Conservation (phyloP, 192 early-diverging fungal species). For the Umbelopsis sp. region DNA sequence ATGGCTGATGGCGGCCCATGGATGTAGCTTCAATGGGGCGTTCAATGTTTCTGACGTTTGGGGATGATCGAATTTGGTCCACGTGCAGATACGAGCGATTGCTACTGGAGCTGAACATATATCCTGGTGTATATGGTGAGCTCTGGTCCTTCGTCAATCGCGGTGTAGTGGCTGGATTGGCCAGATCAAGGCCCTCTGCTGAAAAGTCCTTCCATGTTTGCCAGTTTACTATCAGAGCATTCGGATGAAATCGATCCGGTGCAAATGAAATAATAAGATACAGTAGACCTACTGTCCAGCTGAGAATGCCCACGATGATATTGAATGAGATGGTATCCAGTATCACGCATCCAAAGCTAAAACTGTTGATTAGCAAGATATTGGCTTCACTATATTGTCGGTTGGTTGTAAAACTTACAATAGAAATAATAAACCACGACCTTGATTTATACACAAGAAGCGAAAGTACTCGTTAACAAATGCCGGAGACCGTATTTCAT, state of each 20-base stretch:
- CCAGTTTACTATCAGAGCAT: conserved; percentile 27
- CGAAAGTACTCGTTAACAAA: conserved; percentile 47
- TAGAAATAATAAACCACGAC: conserved; percentile 54
- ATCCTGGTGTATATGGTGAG: background rate
- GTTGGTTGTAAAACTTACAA: conserved; percentile 39
- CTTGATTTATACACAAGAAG: conserved; percentile 57
- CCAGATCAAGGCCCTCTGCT: conserved; percentile 23
- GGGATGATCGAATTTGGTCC: background rate
- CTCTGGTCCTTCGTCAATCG: background rate
- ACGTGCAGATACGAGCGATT: background rate
- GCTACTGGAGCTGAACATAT: background rate
- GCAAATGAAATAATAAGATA: conserved; percentile 52
- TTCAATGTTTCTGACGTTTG: background rate
- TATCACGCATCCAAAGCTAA: conserved; percentile 58
- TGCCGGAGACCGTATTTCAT: conserved; percentile 47
- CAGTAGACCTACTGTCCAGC: conserved; percentile 48
- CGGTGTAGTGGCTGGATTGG: background rate
- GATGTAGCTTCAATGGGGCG: background rate
- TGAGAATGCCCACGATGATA: conserved; percentile 50
- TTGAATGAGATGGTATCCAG: conserved; percentile 45
- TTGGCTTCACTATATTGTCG: background rate
- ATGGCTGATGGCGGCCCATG: background rate
- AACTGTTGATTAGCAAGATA: no score
- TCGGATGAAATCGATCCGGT: conserved; percentile 11
- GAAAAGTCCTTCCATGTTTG: conserved; percentile 39